Evolutionary conservation across 169 alveolate genomes (phyloP).

Genomic region (Plasmodium yoelii): DNA sequence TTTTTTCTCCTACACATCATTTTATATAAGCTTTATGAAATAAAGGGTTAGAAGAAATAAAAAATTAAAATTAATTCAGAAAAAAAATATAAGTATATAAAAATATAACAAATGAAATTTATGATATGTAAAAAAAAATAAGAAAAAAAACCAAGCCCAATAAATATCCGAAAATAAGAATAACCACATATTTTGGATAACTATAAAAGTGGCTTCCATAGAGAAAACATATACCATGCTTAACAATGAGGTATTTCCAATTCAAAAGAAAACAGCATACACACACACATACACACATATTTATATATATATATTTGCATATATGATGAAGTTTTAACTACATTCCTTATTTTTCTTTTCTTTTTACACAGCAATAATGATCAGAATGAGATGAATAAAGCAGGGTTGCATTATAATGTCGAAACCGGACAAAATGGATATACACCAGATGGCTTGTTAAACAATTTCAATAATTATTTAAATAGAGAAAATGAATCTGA

Average conservation of each 20-base stretch:
- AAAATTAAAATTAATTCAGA: slow-evolving; percentile 1
- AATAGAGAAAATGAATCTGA: slow-evolving; percentile 18
- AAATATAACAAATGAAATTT: neutral
- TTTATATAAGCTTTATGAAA: neutral
- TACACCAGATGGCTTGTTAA: neutral
- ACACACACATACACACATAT: neutral
- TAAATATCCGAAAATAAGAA: neutral
- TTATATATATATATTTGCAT: no score
- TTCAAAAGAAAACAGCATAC: neutral
- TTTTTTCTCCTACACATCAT: neutral
- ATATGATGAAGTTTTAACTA: neutral
- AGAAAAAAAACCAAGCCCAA: neutral
- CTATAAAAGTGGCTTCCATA: neutral
- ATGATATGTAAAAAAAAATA: neutral
- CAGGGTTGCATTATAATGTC: slow-evolving; percentile 5
- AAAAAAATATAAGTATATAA: neutral
- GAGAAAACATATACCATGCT: neutral
- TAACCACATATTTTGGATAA: neutral
- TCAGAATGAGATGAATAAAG: slow-evolving; percentile 14
- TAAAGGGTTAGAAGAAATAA: neutral
- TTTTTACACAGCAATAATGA: neutral
- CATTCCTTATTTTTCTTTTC: neutral
- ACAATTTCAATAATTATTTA: neutral
- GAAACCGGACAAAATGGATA: slow-evolving; percentile 7
- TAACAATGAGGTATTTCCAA: neutral